Percentiles rank a stretch among this genome's conserved stretches.
These are phyloP conservation scores for Bacterosira constricta DNA, from an alignment of 108 stramenopile genomes.

Conservation along the genomic window DNA sequence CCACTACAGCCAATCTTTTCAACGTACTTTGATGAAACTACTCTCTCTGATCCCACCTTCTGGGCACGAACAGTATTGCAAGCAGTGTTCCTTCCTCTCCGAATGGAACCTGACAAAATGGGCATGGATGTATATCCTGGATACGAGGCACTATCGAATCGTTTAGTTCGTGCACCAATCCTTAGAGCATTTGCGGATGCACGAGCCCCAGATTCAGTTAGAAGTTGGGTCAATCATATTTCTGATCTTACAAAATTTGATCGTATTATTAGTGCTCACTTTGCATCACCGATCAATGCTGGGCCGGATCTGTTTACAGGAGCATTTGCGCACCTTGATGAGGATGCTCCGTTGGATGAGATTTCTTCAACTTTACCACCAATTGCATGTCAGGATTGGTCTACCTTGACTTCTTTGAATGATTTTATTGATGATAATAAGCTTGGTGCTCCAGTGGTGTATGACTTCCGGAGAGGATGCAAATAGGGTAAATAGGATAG, in stretches of 20 bases:
- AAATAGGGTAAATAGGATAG: background rate
- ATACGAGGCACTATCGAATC: constrained; percentile 50
- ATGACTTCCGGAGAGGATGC: constrained; percentile 57
- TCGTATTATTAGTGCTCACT: constrained; percentile 65
- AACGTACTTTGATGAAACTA: constrained; percentile 51
- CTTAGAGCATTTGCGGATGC: constrained; percentile 64
- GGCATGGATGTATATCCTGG: constrained; percentile 51
- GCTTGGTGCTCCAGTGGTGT: constrained; percentile 53
- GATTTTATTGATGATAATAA: constrained; percentile 55
- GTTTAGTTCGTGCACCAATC: constrained; percentile 65
- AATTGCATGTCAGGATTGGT: constrained; percentile 65
- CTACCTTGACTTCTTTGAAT: constrained; percentile 57
- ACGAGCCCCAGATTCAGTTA: constrained; percentile 51
- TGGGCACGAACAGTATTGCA: constrained; percentile 66
- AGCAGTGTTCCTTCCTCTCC: constrained; percentile 63
- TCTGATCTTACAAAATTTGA: constrained; percentile 51
- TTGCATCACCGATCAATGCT: constrained; percentile 64
- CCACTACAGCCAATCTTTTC: constrained; percentile 40
- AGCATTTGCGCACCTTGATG: constrained; percentile 49
- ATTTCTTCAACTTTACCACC: constrained; percentile 42
- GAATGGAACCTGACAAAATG: background rate
- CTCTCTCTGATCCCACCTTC: constrained; percentile 49
- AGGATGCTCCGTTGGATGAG: background rate
- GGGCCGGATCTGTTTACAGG: constrained; percentile 32
- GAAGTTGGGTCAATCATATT: constrained; percentile 48